Conservation (phyloP, 1,284 basidiomycete genomes). For the Cutaneotrichosporon cyanovorans region DNA sequence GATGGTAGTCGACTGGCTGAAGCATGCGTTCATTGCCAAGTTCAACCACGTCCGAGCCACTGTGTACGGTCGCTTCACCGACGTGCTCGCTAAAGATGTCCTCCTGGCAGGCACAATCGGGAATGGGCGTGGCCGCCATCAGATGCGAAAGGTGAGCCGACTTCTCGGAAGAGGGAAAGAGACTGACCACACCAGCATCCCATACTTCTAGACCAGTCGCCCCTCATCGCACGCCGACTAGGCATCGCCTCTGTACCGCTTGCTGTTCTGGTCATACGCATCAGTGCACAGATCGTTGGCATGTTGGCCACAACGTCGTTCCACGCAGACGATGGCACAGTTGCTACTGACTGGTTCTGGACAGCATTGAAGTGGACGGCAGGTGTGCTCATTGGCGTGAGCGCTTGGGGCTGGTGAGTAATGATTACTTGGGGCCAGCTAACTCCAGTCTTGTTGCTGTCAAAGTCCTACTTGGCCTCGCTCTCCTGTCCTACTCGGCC, state of each 20-base stretch:
- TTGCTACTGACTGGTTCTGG: conserved; percentile 40
- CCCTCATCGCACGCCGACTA: conserved; percentile 82
- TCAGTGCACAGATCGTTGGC: conserved; percentile 67
- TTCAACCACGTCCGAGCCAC: conserved; percentile 89
- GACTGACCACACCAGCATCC: conserved; percentile 49
- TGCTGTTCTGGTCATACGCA: conserved; percentile 80
- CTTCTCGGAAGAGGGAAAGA: background rate
- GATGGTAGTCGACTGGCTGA: conserved; percentile 95
- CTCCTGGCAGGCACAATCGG: conserved; percentile 59
- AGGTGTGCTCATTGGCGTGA: conserved; percentile 53
- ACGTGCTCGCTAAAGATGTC: conserved; percentile 91
- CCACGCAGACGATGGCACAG: conserved; percentile 21
- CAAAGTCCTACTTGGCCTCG: conserved; percentile 81
- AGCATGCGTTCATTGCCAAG: conserved; percentile 99
- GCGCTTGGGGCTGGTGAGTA: conserved; percentile 68
- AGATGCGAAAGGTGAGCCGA: conserved; percentile 54
- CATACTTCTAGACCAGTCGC: conserved; percentile 89
- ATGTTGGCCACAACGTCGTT: conserved; percentile 53
- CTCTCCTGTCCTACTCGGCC: conserved; percentile 74
- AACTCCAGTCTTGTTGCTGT: conserved; percentile 62
- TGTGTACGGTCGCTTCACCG: conserved; percentile 91
- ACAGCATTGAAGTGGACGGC: conserved; percentile 57
- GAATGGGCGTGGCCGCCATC: conserved; percentile 10
- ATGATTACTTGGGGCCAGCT: background rate
- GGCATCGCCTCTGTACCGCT: conserved; percentile 91